Base-by-base conservation (phyloP, 31 red algal species). In the Asparagopsis taxiformis region DNA sequence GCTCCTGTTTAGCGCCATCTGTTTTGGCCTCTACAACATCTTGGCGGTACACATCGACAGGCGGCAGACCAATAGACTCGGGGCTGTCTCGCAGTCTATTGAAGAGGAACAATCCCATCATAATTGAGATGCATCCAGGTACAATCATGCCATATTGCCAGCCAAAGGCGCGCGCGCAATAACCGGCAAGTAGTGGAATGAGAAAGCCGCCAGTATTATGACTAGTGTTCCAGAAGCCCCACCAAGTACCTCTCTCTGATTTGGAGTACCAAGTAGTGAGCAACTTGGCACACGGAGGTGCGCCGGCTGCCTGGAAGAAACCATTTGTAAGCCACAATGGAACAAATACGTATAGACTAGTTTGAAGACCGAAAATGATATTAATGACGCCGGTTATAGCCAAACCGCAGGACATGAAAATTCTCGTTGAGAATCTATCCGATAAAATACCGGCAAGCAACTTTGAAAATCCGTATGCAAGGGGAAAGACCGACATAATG, bases 131-230 rank as follows among this genome's bases (percentile, higher is more conserved):
- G 2, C 68, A 41, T n/a, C 96, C 96, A 17, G 96, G 96, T 19
- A 94, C 96, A 50, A 94, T 73, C 96, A 99, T 99, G 24, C 91
- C 91, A 55, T 94, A 99, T 43, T 86, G 80, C 96, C 96, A 99
- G 17, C 96, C 96, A 61, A 91, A 94, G 25, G 64, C 73, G 19
- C 77, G 72, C 17, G 90, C 96, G 50, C 84, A 87, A 41, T 94
- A 99, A 23, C 90, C 96, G 11, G 91, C 91, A 3, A 99, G 55
- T 7, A 99, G 71, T 9, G 96, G 96, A 75, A 99, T 94, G 26
- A 99, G 63, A 68, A 94, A 94, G 25, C 91, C 96, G 31, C 96
- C 90, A 31, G 91, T 99, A 64, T 99, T 99, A 65, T 99, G 96
- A 28, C 86, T 91, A 22, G 96, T 99, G 61, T 94, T 99, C 96